phyloP scores from a whole-genome alignment of 1,284 basidiomycete genomes.

The Trichosporon sp. region DNA sequence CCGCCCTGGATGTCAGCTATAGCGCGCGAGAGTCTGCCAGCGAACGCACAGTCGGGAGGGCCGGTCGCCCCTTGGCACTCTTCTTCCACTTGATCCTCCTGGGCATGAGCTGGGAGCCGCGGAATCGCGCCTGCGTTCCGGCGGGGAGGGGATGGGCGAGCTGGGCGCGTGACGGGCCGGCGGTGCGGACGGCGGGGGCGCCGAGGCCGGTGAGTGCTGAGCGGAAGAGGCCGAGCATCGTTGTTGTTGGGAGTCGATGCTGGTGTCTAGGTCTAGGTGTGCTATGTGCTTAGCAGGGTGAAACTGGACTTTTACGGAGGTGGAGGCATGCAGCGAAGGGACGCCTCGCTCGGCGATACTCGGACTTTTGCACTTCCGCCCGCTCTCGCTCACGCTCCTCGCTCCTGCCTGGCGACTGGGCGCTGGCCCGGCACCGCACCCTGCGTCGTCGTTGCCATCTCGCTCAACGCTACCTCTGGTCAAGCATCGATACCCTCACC shows the following conservation, averaged over 20 bases:
- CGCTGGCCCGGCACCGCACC: neutral
- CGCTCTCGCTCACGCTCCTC: neutral
- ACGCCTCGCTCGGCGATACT: constrained; percentile 24
- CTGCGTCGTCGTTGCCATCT: constrained; percentile 19
- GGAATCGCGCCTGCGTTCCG: constrained; percentile 54
- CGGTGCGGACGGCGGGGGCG: constrained; percentile 26
- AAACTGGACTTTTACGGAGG: neutral
- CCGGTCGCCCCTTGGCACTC: constrained; percentile 82
- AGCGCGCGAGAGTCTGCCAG: no score
- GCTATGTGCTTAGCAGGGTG: neutral
- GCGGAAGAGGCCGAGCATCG: constrained; percentile 39
- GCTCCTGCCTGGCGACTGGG: constrained; percentile 1
- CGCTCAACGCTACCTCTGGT: neutral
- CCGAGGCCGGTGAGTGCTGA: constrained; percentile 20
- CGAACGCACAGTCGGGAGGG: constrained; percentile 50
- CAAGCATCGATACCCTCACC: constrained; percentile 15
- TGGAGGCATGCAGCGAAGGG: constrained; percentile 13
- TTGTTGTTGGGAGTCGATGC: constrained; percentile 16
- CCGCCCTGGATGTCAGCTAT: constrained; percentile 64
- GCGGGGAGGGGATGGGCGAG: constrained; percentile 5
- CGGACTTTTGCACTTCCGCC: constrained; percentile 24
- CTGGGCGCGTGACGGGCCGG: constrained; percentile 22
- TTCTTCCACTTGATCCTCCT: constrained; percentile 78
- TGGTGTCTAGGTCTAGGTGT: neutral
- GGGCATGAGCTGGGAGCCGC: constrained; percentile 73